Base-by-base conservation (phyloP, 257 asterid genomes). In the Solanum stenotomum region DNA sequence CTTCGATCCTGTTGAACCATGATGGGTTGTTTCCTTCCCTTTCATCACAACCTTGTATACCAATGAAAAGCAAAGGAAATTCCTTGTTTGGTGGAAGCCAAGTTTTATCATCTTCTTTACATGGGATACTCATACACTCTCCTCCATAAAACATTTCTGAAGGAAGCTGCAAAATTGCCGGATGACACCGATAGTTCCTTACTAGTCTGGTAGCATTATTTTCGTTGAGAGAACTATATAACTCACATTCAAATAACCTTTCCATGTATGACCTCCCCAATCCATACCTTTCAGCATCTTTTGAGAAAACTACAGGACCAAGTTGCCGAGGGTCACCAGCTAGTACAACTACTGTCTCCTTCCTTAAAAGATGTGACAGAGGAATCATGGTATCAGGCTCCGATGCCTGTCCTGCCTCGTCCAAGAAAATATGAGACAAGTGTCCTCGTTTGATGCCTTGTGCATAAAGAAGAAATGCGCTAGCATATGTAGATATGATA, bases 351-450 rank as follows among this genome's bases (percentile, higher is more conserved):
- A 92, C 92, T 3, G 96, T 91, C 27, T 74, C 61, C 63, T 68
- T 84, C 27, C 90, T 49, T 81, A 92, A 89, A 79, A 94, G 94
- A 83, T 97, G 94, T 67, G 99, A 90, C 15, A 97, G 79, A 35
- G 99, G 96, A 85, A 97, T 92, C 99, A 97, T 92, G 67, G 99
- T 91, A 71, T 97, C 99, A 10, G 99, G 99, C 93, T 97, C 98
- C 8, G 98, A 95, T 90, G 99, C 98, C 88, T 97, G 99, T 52
- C 98, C 99, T 8, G 99, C 99, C 92, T 97, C 99, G 52, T 97
- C 99, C 92, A 97, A 92, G 95, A 97, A 94, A 87, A 97, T 88
- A 85, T 94, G 92, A 5, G 96, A 92, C 89, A 97, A 97, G 89
- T 97, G 98, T 31, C 98, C 98, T 79, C 91, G 90, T 61, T 3